These are phyloP conservation scores for Acer saccharum DNA, from an alignment of 345 rosid genomes.

Conservation along the genomic window DNA sequence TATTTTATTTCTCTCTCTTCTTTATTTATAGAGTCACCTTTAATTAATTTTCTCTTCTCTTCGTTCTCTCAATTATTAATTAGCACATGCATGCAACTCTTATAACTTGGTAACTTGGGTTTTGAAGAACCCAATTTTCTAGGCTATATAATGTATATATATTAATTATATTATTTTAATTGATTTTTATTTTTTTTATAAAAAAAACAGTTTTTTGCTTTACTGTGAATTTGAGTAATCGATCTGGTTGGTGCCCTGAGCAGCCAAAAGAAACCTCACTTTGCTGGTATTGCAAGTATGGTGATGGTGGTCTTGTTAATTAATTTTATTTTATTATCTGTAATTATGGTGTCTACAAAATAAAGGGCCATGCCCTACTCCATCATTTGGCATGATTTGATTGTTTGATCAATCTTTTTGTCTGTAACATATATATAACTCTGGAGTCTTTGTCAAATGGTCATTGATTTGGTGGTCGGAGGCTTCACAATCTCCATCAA, in stretches of 20 bases:
- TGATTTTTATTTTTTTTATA: neutral
- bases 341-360: conserved; percentile 16
- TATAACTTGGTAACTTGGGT: neutral
- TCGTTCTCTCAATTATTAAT: too few relatives aligned
- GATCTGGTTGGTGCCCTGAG: conserved; percentile 29
- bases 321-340: conserved; percentile 2
- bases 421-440: too few relatives aligned
- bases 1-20: too few relatives aligned
- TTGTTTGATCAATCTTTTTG: neutral
- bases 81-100: too few relatives aligned
- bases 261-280: conserved; percentile 28
- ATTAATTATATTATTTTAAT: conserved; percentile 18
- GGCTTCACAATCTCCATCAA: too few relatives aligned
- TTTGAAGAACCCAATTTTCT: conserved; percentile 32
- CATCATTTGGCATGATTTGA: too few relatives aligned
- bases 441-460: too few relatives aligned
- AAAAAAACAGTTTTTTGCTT: neutral
- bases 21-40: too few relatives aligned
- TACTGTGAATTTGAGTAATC: conserved; percentile 34
- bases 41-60: too few relatives aligned
- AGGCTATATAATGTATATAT: conserved; percentile 25
- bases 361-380: too few relatives aligned
- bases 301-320: conserved; percentile 10
- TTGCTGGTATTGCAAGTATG: conserved; percentile 52
- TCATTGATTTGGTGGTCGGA: too few relatives aligned